Evolutionary conservation across 1,139 yeast genomes (phyloP), one percentile per base, ranked within the genome.

Genomic region (Wickerhamomyces sp.): DNA sequence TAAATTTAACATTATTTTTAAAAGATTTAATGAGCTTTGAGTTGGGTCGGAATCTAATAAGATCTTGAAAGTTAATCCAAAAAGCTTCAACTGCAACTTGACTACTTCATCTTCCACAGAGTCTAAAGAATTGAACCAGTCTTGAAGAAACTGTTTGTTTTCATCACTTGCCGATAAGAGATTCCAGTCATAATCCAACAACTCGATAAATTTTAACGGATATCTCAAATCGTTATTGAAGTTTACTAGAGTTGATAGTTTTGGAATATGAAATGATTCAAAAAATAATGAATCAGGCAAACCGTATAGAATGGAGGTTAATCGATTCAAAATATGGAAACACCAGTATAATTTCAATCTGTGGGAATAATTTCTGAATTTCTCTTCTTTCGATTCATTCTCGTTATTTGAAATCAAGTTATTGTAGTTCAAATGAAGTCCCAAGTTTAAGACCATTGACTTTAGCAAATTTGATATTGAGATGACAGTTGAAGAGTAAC

Each of bases 281-380:
- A 52, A 52, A 37, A 51, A 49, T 3, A 41, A 46, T 36, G 44
- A 37, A 24, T 51, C 51, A 32, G 56, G 54, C 24, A 52, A 35
- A 9, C 58, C 58, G 43, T 47, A 51, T 20, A 47, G 38, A 19
- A 53, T 42, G 7, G 49, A 41, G 5, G 55, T 42, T 14, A 52
- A 35, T 7, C 45, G 42, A 12, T 49, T 61, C 27, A 78, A 60
- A 3, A 76, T 74, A 44, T 73, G 73, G 52, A 72, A 76, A 18
- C 73, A 75, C 86, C 86, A 78, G 48, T 74, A 79, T 17, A 77
- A 63, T 52, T 77, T 78, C 16, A 78, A 74, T 51, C 85, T 62
- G 44, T 74, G 35, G 10, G 51, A 35, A 38, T 46, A 74, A 40
- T 76, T 60, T 38, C 57, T 54, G 37, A 56, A 51, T 26, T 59